Evolutionary conservation across 345 rosid species (phyloP).

Genomic region (Sapria himalayana): DNA sequence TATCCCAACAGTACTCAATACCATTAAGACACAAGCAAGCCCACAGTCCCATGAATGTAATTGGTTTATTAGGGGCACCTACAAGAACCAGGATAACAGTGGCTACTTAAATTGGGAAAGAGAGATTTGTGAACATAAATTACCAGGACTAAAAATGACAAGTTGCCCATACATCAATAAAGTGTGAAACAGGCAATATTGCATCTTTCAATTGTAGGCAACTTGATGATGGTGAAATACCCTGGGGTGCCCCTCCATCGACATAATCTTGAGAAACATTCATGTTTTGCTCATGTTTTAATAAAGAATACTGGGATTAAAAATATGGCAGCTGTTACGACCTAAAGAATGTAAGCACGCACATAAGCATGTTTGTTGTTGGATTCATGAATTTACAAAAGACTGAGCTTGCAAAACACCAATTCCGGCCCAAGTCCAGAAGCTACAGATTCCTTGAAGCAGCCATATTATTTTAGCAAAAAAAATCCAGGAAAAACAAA

Average conservation of each 20-base stretch:
- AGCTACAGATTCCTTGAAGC: no score
- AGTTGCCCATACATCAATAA: slow-evolving; percentile 25
- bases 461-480: no score
- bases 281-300: no score
- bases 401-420: no score
- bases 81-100: slow-evolving; percentile 4
- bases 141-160: neutral
- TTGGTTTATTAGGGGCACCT: slow-evolving; percentile 80
- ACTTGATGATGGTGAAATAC: slow-evolving; percentile 7
- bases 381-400: no score
- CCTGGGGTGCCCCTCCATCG: slow-evolving; percentile 5
- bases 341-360: no score
- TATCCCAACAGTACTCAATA: slow-evolving; percentile 51
- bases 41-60: slow-evolving; percentile 87
- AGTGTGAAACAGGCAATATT: slow-evolving; percentile 18
- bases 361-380: no score
- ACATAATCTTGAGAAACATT: no score
- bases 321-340: no score
- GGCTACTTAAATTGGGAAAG: slow-evolving; percentile 1
- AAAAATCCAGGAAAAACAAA: no score
- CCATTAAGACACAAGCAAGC: slow-evolving; percentile 81
- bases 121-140: neutral
- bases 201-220: slow-evolving; percentile 11
- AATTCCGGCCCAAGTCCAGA: no score
- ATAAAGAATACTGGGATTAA: no score